A percentile compares a stretch with the other conserved stretches of the same genome.
Evolutionary conservation across 2,329 filamentous ascomycete species (phyloP).

Genomic region (Tolypocladium nubicola): DNA sequence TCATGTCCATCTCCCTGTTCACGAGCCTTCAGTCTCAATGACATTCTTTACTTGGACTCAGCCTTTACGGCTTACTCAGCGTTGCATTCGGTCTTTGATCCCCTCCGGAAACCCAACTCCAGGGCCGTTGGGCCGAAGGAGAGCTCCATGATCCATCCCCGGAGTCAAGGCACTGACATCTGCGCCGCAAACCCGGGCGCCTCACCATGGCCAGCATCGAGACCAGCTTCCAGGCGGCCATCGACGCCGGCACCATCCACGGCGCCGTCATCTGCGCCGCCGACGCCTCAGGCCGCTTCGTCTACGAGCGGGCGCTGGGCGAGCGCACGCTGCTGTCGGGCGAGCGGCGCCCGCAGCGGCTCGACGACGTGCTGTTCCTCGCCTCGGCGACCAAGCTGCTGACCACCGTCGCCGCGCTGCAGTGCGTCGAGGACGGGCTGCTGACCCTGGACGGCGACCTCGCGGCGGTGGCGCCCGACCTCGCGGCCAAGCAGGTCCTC

Average conservation of each 20-base stretch:
- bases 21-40: no score
- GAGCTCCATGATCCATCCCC: no score
- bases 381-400: slow-evolving; percentile 33
- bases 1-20: no score
- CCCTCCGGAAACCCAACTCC: no score
- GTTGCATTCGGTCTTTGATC: no score
- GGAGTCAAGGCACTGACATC: no score
- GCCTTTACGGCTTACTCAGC: no score
- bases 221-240: background rate
- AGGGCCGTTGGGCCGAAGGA: no score
- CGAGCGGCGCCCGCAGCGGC: slow-evolving; percentile 23
- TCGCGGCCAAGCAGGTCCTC: slow-evolving; percentile 35
- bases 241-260: background rate
- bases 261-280: background rate
- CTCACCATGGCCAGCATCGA: background rate
- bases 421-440: slow-evolving; percentile 41
- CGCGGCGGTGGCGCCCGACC: slow-evolving; percentile 31
- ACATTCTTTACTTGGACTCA: no score
- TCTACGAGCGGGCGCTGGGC: slow-evolving; percentile 28
- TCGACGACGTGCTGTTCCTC: slow-evolving; percentile 25
- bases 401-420: slow-evolving; percentile 40
- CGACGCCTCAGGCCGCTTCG: slow-evolving; percentile 18
- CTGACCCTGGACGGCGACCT: slow-evolving; percentile 36
- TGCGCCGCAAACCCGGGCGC: background rate
- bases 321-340: slow-evolving; percentile 27